Evolutionary conservation across 2,329 filamentous ascomycete genomes (phyloP), one percentile per base, ranked within the genome.

Genomic region (Xylaria sp.): DNA sequence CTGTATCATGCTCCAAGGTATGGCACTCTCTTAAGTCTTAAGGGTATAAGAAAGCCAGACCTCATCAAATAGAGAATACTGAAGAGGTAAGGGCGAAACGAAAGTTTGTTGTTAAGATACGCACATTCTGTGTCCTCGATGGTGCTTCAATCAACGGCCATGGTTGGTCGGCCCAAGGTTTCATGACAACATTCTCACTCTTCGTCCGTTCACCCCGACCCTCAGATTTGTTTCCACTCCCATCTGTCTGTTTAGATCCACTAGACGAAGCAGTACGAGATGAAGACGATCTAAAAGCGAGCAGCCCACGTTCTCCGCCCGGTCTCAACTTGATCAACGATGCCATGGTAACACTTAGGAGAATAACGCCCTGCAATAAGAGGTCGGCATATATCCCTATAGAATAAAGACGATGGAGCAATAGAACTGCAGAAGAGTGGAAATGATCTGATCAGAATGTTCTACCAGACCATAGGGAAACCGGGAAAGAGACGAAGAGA

Each of bases 101-200:
- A 15, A 50, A 33, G 6, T 5, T 23, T 8, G 4, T 28, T 17
- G 6, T 35, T 38, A 31, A 25, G 2, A 45, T 42, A 61, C 61
- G n/a, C n/a, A 63, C 49, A 45, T 57, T 45, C 25, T 69, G 69
- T 14, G 63, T 69, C 47, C 37, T 61, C 12, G 66, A 68, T 11
- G 69, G 73, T 1, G 63, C 63, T 58, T 72, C 69, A 50, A 75
- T 70, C 5, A 75, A 67, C 2, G 71, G 69, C 69, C 71, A 74
- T 0, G 73, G 72, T 6, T 63, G 70, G 33, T 75, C 67, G 9
- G 65, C 73, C 73, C 73, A 75, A 31, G 70, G 69, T 21, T 67
- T 70, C 9, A 55, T 53, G 1, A 53, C 43, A 11, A 19, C 23
- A n/a, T 15, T 50, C 42, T 66, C 65, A 17, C 25, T 57, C 25